Evolutionary conservation across 768 basidiomycete species (phyloP).

Genomic region (Pseudohyphozyma bogoriensis): DNA sequence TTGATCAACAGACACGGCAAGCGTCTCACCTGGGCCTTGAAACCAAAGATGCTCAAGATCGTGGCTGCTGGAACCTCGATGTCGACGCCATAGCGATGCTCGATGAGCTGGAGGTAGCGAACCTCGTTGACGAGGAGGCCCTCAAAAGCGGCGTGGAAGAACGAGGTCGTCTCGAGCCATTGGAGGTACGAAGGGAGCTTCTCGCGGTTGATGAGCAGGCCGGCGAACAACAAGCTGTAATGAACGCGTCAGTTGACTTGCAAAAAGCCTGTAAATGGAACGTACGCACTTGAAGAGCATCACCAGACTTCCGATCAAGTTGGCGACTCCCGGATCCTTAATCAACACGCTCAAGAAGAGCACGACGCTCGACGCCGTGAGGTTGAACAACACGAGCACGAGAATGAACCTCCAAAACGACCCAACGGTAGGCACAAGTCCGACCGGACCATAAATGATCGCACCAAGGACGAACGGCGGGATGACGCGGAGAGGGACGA

Average conservation of each 20-base stretch:
- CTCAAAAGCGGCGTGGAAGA: conserved; percentile 98
- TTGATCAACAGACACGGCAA: neutral
- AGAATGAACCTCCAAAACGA: conserved; percentile 99
- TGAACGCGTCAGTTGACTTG: neutral
- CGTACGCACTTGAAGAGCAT: conserved; percentile 92
- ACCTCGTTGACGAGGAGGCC: conserved; percentile 96
- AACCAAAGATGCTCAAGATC: conserved; percentile 86
- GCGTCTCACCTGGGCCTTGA: conserved; percentile 64
- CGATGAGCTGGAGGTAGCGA: conserved; percentile 81
- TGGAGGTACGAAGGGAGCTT: conserved; percentile 59
- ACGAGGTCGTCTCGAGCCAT: conserved; percentile 84
- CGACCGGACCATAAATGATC: conserved; percentile 88
- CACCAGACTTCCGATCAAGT: conserved; percentile 82
- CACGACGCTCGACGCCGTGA: conserved; percentile 87
- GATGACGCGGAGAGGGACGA: conserved; percentile 83
- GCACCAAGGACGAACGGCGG: conserved; percentile 92
- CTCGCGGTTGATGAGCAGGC: conserved; percentile 86
- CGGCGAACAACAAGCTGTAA: conserved; percentile 80
- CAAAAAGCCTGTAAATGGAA: neutral
- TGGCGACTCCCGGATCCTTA: conserved; percentile 75
- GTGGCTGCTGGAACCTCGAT: conserved; percentile 92
- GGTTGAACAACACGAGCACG: conserved; percentile 87
- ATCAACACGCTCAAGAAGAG: conserved; percentile 83
- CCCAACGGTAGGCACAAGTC: conserved; percentile 78
- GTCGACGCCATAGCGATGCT: conserved; percentile 85